Conservation (phyloP, 148 eudicot genomes). For the Fagopyrum homotropicum region DNA sequence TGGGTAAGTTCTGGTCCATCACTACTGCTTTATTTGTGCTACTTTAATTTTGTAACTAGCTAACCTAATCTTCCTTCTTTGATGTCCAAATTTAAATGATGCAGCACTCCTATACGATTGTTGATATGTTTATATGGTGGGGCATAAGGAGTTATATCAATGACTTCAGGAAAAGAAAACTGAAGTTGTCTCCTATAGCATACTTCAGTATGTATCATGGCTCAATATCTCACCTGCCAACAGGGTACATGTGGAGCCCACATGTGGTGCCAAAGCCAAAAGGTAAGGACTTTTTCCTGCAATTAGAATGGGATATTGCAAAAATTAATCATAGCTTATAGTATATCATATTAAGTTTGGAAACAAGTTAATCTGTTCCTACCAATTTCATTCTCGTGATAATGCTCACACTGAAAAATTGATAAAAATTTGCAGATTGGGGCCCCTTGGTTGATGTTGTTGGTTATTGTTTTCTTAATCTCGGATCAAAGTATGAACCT, state of each 20-base stretch:
- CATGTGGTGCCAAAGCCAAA: constrained; percentile 83
- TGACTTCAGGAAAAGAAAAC: constrained; percentile 58
- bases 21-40: neutral
- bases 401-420: neutral
- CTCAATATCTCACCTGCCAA: constrained; percentile 79
- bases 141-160: constrained; percentile 68
- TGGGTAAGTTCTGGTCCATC: constrained; percentile 44
- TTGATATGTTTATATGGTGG: constrained; percentile 92
- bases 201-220: constrained; percentile 80
- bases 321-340: constrained; percentile 20
- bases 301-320: neutral
- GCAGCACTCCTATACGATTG: constrained; percentile 79
- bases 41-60: constrained; percentile 7
- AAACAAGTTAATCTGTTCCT: neutral
- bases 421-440: constrained; percentile 56
- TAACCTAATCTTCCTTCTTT: neutral
- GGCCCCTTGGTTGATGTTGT: constrained; percentile 83
- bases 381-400: neutral
- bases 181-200: constrained; percentile 82
- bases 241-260: constrained; percentile 96
- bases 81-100: constrained; percentile 13
- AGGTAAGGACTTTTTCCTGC: constrained; percentile 36
- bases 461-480: constrained; percentile 90
- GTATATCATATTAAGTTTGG: neutral
- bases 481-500: constrained; percentile 71